Evolutionary conservation across 495 filamentous ascomycete species (phyloP).

Genomic region (Zalerion maritima): DNA sequence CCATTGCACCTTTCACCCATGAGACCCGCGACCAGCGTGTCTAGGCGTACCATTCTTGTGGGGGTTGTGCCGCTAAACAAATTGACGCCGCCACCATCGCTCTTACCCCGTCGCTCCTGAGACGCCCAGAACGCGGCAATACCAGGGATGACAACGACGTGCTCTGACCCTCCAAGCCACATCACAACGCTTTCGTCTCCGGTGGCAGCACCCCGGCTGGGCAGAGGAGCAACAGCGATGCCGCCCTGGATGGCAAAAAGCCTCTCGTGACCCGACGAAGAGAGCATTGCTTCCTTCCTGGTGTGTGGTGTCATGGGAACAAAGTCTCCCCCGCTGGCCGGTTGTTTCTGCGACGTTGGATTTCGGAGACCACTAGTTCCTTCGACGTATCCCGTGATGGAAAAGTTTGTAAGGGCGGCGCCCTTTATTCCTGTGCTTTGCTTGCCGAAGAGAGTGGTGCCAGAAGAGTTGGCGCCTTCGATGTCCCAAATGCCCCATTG

Average conservation of each 20-base stretch:
- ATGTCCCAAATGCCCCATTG: slow-evolving; percentile 95
- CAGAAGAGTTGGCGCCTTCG: slow-evolving; percentile 44
- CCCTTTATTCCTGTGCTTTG: slow-evolving; percentile 43
- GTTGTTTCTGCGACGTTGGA: slow-evolving; percentile 29
- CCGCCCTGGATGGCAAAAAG: slow-evolving; percentile 38
- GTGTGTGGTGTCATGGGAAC: slow-evolving; percentile 79
- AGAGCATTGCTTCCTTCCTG: slow-evolving; percentile 34
- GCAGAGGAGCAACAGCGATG: slow-evolving; percentile 42
- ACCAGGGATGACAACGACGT: slow-evolving; percentile 46
- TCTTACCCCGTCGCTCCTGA: slow-evolving; percentile 40
- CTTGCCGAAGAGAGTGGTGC: slow-evolving; percentile 40
- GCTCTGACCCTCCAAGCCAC: slow-evolving; percentile 48
- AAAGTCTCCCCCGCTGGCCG: slow-evolving; percentile 29
- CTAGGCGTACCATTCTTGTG: slow-evolving; percentile 30
- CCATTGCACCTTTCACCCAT: slow-evolving; percentile 52
- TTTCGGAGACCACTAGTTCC: slow-evolving; percentile 29
- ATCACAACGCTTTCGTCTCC: slow-evolving; percentile 51
- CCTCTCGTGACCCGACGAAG: slow-evolving; percentile 20
- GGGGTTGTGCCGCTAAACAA: slow-evolving; percentile 35
- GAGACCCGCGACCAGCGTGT: slow-evolving; percentile 37
- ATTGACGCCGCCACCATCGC: slow-evolving; percentile 44
- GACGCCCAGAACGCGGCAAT: slow-evolving; percentile 52
- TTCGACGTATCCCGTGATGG: slow-evolving; percentile 52
- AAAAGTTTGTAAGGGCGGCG: slow-evolving; percentile 50
- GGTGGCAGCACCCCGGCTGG: slow-evolving; percentile 28